Conservation (phyloP, 352 stramenopile genomes). For the Stephanocyclus meneghinianus region DNA sequence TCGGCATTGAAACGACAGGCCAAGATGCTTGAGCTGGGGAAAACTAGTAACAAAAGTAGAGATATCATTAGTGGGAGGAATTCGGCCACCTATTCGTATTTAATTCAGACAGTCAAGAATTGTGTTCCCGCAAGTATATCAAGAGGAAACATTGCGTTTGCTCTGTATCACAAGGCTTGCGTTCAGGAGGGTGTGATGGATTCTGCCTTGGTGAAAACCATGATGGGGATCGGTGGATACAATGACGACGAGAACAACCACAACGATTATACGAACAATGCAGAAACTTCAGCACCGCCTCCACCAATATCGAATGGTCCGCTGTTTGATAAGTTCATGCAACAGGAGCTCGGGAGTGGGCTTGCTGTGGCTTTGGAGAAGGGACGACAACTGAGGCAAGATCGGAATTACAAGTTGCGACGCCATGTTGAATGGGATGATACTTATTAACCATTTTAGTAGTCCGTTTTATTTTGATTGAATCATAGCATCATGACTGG, state of each 20-base stretch:
- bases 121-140: conserved; percentile 54
- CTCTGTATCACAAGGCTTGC: conserved; percentile 48
- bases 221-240: conserved; percentile 48
- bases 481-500: no score
- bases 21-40: conserved; percentile 18
- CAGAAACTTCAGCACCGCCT: background rate
- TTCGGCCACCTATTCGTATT: conserved; percentile 59
- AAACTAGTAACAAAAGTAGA: conserved; percentile 15
- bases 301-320: conserved; percentile 50
- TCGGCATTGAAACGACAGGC: conserved; percentile 35
- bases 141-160: conserved; percentile 58
- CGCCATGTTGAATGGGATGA: conserved; percentile 55
- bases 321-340: conserved; percentile 52
- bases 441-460: conserved; percentile 33
- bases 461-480: no score
- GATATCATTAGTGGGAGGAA: conserved; percentile 44
- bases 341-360: conserved; percentile 42
- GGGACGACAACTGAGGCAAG: conserved; percentile 31
- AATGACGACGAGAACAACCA: conserved; percentile 11
- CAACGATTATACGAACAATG: background rate
- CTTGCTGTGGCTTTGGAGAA: conserved; percentile 36
- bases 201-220: conserved; percentile 40
- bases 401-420: conserved; percentile 55
- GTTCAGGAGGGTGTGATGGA: conserved; percentile 50
- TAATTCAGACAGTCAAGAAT: conserved; percentile 53